phyloP scores from a whole-genome alignment of 2,329 filamentous ascomycete species.

The Exophiala mesophila region DNA sequence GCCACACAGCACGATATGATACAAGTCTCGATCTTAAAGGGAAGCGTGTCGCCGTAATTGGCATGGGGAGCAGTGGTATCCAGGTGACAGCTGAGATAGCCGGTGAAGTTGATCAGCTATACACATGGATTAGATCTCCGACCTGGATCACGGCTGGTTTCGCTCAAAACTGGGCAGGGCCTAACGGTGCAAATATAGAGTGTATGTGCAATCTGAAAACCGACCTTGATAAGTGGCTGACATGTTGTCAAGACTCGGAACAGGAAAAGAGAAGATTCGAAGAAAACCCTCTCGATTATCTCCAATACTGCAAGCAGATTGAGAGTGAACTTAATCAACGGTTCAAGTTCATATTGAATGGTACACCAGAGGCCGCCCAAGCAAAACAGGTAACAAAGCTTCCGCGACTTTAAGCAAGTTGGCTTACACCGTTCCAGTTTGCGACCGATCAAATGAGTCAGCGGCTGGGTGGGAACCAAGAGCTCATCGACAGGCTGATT shows the following conservation, averaged over 20 bases:
- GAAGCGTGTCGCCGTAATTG: slow-evolving; percentile 27
- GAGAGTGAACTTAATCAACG: slow-evolving; percentile 26
- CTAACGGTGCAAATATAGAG: slow-evolving; percentile 27
- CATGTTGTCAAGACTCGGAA: slow-evolving; percentile 35
- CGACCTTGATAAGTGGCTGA: neutral
- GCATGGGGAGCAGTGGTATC: slow-evolving; percentile 24
- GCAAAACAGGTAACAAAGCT: neutral
- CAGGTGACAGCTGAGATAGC: slow-evolving; percentile 25
- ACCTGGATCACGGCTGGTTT: slow-evolving; percentile 28
- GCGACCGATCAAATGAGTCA: neutral
- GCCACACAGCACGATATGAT: slow-evolving; percentile 40
- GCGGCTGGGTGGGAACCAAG: neutral
- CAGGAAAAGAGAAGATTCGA: slow-evolving; percentile 21
- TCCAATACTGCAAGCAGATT: slow-evolving; percentile 32
- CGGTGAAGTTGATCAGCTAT: slow-evolving; percentile 30
- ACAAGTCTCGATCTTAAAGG: slow-evolving; percentile 34
- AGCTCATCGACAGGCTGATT: neutral
- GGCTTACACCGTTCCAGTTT: neutral
- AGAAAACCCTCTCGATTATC: slow-evolving; percentile 17
- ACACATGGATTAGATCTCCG: slow-evolving; percentile 24
- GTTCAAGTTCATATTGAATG: slow-evolving; percentile 17
- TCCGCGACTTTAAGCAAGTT: neutral
- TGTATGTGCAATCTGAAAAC: slow-evolving; percentile 33
- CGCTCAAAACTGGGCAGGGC: slow-evolving; percentile 20
- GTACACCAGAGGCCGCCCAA: neutral